A percentile compares a stretch with the other conserved stretches of the same genome.
Evolutionary conservation across 257 asterid genomes (phyloP).

Genomic region (Fraxinus excelsior): DNA sequence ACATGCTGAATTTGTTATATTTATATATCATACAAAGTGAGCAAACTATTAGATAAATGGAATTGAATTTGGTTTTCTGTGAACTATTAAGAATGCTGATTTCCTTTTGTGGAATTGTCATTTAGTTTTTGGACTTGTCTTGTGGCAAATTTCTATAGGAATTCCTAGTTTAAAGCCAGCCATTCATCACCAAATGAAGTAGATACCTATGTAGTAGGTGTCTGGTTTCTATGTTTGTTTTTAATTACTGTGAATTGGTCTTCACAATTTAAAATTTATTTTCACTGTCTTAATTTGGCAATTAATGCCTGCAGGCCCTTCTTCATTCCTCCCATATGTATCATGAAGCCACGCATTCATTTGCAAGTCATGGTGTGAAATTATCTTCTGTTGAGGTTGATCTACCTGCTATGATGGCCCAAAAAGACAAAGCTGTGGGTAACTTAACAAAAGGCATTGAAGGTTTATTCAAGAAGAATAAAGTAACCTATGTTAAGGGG

Average conservation of each 20-base stretch:
- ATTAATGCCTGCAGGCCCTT: constrained; percentile 63
- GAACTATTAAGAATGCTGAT: not conserved
- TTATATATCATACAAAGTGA: not conserved
- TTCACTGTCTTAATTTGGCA: constrained; percentile 16
- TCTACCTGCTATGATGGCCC: constrained; percentile 91
- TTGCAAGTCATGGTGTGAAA: constrained; percentile 90
- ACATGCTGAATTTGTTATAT: not conserved
- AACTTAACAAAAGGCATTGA: constrained; percentile 92
- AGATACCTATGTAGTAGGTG: constrained; percentile 13
- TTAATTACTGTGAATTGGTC: not conserved
- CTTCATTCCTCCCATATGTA: constrained; percentile 98
- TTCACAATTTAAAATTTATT: not conserved
- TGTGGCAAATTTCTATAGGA: not conserved
- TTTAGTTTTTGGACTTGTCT: not conserved
- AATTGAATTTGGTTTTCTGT: not conserved
- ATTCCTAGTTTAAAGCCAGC: not conserved
- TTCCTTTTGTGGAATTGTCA: not conserved
- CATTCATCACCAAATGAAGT: not conserved
- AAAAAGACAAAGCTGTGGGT: constrained; percentile 93
- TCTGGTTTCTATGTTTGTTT: not conserved
- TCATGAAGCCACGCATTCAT: constrained; percentile 92
- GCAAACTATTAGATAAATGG: not conserved
- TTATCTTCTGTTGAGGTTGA: constrained; percentile 85
- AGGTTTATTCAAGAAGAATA: constrained; percentile 96
- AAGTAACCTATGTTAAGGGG: constrained; percentile 90